These are phyloP conservation scores for Helminthosporium solani DNA, from an alignment of 2,329 filamentous ascomycete genomes.

Conservation along the genomic window DNA sequence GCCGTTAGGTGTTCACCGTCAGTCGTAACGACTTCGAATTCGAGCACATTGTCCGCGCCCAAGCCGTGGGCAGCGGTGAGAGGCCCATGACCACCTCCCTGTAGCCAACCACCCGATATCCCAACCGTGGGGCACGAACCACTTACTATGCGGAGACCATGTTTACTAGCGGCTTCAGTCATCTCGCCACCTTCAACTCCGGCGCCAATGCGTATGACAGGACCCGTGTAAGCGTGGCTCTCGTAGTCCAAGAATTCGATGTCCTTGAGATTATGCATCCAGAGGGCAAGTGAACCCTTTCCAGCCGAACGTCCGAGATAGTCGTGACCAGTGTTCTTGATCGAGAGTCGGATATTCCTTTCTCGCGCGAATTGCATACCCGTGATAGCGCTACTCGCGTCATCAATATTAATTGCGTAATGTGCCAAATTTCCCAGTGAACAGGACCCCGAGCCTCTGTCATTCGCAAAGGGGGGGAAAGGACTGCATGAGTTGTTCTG, in stretches of 20 bases:
- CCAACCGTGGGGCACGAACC: conserved; percentile 9
- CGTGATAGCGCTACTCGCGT: conserved; percentile 4
- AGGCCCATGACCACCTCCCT: not conserved
- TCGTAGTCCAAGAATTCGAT: conserved; percentile 4
- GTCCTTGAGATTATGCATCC: conserved; percentile 13
- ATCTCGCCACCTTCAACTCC: conserved; percentile 12
- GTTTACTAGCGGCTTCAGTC: not conserved
- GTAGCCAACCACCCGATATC: not conserved
- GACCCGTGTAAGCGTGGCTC: conserved; percentile 9
- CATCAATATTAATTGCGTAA: conserved; percentile 33
- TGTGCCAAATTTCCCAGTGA: conserved; percentile 13
- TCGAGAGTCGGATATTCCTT: conserved; percentile 12
- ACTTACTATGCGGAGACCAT: conserved; percentile 1
- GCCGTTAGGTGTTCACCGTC: conserved; percentile 12
- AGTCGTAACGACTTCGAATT: conserved; percentile 23
- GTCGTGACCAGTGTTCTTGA: conserved; percentile 16
- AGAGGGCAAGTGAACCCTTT: conserved; percentile 1
- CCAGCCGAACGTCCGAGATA: conserved; percentile 4
- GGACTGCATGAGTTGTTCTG: conserved; percentile 42
- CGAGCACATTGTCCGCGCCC: conserved; percentile 19
- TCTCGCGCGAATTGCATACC: conserved; percentile 10
- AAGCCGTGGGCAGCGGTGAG: conserved; percentile 28
- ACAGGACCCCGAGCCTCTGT: conserved; percentile 31
- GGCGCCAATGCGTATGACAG: conserved; percentile 11
- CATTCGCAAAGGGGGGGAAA: conserved; percentile 27